These are phyloP conservation scores for Sarcodon aspratus DNA, from an alignment of 768 basidiomycete genomes.

Conservation along the genomic window DNA sequence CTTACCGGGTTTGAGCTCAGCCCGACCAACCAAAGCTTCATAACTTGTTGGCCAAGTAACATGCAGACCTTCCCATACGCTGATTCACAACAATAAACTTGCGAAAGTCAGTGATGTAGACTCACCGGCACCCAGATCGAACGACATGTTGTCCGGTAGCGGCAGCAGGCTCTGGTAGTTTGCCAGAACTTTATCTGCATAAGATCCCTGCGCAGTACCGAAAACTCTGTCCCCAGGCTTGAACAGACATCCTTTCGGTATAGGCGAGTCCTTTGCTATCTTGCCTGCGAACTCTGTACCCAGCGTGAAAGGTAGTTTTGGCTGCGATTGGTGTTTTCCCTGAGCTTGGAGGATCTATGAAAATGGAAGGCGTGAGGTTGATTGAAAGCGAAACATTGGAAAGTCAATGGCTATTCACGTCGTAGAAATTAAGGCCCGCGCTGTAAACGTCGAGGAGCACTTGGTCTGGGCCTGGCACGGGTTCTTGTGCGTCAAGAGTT, in stretches of 20 bases:
- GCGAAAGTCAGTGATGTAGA: constrained; percentile 1
- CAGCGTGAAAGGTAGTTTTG: constrained; percentile 74
- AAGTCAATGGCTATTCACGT: constrained; percentile 11
- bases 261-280: constrained; percentile 57
- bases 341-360: constrained; percentile 72
- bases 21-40: constrained; percentile 81
- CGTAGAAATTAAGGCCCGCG: constrained; percentile 41
- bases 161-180: constrained; percentile 39
- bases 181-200: constrained; percentile 63
- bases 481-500: constrained; percentile 27
- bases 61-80: constrained; percentile 41
- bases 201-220: constrained; percentile 70
- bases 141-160: constrained; percentile 67
- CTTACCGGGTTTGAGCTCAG: constrained; percentile 64
- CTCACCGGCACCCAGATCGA: constrained; percentile 77
- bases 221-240: constrained; percentile 84
- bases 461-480: constrained; percentile 22
- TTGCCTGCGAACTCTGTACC: constrained; percentile 81
- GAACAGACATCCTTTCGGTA: constrained; percentile 70
- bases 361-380: background rate
- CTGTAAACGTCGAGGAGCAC: constrained; percentile 43
- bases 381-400: background rate
- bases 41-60: constrained; percentile 94
- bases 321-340: constrained; percentile 83
- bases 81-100: background rate